Evolutionary conservation across 495 filamentous ascomycete genomes (phyloP), one percentile per base, ranked within the genome.

Genomic region (Daldinia bambusicola): DNA sequence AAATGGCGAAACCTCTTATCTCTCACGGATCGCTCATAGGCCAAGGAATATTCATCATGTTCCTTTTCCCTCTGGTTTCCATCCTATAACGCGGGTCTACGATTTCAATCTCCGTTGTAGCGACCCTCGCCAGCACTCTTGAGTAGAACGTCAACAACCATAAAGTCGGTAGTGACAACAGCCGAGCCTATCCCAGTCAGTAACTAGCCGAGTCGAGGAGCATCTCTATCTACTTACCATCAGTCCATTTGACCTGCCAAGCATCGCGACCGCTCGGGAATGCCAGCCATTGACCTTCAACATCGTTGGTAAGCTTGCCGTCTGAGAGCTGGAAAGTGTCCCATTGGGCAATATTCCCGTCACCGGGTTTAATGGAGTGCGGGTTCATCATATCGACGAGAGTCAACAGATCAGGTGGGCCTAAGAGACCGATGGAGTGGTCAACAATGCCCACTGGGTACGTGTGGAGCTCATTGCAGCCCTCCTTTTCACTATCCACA

Each of bases 161-260:
- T 78, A 70, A 76, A 83, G 48, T 78, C 74, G 31, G 69, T 55
- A 16, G 76, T 78, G 40, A 77, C 76, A 26, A 77, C 64, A 10
- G 80, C 79, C 30, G 64, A 69, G 14, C 69, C 80, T 80, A 26
- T n/a, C 10, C 40, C 36, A 20, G 26, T 67, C 30, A 38, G 60
- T 60, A n/a, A 36, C 40, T 30, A 26, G 13, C 30, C 0, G 9
- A 5, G 22, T 63, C 50, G 16, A 18, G n/a, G 14, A 13, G 13
- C 55, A 12, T 31, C 32, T 20, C 57, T 6, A 0, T 30, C 16
- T 51, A 71, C 79, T 74, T 48, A 79, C 78, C 74, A 57, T 76
- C 76, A 53, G 78, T 78, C 79, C 79, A 82, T 67, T 78, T 82
- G 22, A 83, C 70, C 37, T 55, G 66, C 78, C 80, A 82, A 56